Conservation (phyloP, 225 moss, liverwort and hornwort species). For the Antitrichia curtipendula region DNA sequence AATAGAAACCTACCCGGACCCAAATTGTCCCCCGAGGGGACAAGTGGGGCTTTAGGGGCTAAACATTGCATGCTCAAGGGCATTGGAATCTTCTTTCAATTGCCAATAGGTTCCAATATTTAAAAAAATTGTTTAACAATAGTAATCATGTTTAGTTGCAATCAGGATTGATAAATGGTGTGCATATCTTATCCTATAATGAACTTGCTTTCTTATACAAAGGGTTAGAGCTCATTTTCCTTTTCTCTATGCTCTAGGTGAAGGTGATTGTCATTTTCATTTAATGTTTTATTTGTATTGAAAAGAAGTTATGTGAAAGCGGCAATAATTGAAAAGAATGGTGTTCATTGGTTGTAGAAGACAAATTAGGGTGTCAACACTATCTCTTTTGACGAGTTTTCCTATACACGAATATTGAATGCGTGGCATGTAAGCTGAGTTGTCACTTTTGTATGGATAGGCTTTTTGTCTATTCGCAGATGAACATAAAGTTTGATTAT, state of each 20-base stretch:
- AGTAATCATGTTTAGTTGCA: too few species aligned
- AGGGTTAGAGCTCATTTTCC: neutral
- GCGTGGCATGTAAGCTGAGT: neutral
- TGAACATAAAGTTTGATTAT: accelerated
- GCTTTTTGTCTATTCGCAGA: too few species aligned
- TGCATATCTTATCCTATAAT: accelerated
- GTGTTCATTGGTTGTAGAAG: neutral
- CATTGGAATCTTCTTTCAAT: too few species aligned
- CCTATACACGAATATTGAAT: too few species aligned
- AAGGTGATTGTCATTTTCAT: neutral
- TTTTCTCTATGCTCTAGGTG: neutral
- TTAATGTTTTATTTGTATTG: neutral
- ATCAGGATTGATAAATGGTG: too few species aligned
- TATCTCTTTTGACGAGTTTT: neutral
- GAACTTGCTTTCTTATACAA: neutral
- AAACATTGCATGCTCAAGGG: too few species aligned
- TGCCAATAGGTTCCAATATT: too few species aligned
- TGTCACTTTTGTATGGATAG: neutral
- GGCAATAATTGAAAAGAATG: too few species aligned
- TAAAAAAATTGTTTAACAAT: too few species aligned
- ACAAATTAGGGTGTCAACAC: neutral
- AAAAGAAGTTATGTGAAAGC: neutral
- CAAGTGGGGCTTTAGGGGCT: too few species aligned
- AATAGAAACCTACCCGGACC: too few species aligned
- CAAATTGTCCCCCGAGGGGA: too few species aligned